Evolutionary conservation across 2,329 filamentous ascomycete genomes (phyloP).

Genomic region (Endoconidiophora laricicola): DNA sequence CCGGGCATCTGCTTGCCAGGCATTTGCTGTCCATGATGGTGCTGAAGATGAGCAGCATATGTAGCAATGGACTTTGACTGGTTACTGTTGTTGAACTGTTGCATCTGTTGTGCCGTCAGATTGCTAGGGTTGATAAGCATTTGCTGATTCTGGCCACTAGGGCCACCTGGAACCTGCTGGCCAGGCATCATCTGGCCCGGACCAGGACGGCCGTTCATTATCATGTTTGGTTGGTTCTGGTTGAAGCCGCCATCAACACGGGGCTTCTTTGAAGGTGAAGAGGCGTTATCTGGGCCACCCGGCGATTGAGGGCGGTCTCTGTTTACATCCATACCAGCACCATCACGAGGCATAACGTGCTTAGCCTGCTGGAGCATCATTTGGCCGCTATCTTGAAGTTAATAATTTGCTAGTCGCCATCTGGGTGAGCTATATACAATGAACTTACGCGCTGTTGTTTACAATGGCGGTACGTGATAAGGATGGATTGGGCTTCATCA

Average conservation of each 20-base stretch:
- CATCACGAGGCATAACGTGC: conserved; percentile 74
- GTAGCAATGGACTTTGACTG: conserved; percentile 76
- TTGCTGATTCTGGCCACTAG: conserved; percentile 37
- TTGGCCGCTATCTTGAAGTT: conserved; percentile 6
- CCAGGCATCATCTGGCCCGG: conserved; percentile 49
- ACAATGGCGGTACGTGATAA: conserved; percentile 62
- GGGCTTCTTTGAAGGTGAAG: conserved; percentile 80
- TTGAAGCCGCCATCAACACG: conserved; percentile 60
- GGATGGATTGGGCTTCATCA: conserved; percentile 41
- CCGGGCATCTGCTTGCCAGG: conserved; percentile 55
- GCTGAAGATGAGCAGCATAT: conserved; percentile 70
- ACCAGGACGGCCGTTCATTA: conserved; percentile 53
- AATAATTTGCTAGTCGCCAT: background rate
- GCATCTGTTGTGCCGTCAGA: conserved; percentile 63
- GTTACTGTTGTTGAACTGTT: conserved; percentile 40
- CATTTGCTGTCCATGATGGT: conserved; percentile 68
- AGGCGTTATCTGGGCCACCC: conserved; percentile 67
- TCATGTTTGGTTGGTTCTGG: conserved; percentile 52
- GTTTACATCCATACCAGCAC: conserved; percentile 62
- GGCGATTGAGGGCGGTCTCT: conserved; percentile 70
- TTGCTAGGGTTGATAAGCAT: conserved; percentile 54
- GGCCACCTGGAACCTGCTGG: conserved; percentile 44
- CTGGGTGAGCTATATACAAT: background rate
- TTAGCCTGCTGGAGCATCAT: conserved; percentile 36
- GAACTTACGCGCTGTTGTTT: conserved; percentile 45